phyloP scores from a whole-genome alignment of 176 grass and related monocot genomes.

The Eremochloa ophiuroides region DNA sequence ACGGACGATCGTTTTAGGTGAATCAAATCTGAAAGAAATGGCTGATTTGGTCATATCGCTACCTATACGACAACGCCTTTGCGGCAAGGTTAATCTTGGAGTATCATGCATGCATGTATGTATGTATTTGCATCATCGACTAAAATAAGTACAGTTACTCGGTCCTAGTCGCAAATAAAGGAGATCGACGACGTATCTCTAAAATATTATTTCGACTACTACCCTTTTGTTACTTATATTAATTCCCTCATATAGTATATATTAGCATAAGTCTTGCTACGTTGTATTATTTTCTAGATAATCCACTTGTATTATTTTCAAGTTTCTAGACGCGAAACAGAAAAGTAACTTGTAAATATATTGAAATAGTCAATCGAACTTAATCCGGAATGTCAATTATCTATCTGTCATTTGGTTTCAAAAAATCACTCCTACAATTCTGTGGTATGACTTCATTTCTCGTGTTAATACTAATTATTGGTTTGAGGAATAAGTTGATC shows the following conservation, averaged over 20 bases:
- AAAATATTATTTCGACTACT: neutral
- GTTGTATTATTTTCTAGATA: no score
- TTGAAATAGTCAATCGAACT: neutral
- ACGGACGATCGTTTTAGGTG: neutral
- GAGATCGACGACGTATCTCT: neutral
- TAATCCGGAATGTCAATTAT: neutral
- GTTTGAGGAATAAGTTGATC: neutral
- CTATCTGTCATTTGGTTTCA: no score
- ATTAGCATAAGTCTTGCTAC: neutral
- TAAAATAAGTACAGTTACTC: neutral
- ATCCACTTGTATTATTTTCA: neutral
- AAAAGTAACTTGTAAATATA: neutral
- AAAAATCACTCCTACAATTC: neutral
- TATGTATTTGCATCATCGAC: neutral
- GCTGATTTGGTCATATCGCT: neutral
- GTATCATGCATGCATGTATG: neutral
- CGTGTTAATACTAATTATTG: neutral
- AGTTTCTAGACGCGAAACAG: neutral
- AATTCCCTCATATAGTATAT: no score
- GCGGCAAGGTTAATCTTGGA: neutral
- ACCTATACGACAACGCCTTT: no score
- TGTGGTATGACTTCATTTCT: accelerated
- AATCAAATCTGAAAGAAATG: neutral
- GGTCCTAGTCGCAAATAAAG: neutral
- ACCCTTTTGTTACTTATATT: neutral